phyloP scores from a whole-genome alignment of 129 eudicot genomes.

The Pittosporum tobira region DNA sequence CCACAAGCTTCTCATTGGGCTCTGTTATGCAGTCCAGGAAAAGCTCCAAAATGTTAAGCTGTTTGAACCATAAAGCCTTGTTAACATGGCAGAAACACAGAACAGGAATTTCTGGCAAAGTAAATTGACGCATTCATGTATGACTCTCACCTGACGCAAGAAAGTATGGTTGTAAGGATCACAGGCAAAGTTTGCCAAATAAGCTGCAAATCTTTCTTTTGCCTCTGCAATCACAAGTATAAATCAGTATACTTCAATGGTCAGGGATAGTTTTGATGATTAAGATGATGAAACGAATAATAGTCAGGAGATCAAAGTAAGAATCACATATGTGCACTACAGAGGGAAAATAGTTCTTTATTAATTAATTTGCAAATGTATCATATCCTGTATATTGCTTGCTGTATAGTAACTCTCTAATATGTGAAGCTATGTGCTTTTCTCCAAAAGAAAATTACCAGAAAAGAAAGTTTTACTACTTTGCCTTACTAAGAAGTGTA shows the following conservation, averaged over 20 bases:
- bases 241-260: neutral
- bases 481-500: no score
- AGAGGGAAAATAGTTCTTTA: no score
- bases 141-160: slow-evolving; percentile 50
- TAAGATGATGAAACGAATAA: neutral
- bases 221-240: slow-evolving; percentile 56
- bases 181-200: slow-evolving; percentile 86
- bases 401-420: no score
- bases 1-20: slow-evolving; percentile 83
- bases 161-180: slow-evolving; percentile 79
- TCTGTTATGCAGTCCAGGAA: slow-evolving; percentile 93
- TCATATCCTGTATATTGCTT: no score
- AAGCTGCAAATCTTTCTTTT: slow-evolving; percentile 78
- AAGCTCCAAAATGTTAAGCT: slow-evolving; percentile 87
- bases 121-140: neutral
- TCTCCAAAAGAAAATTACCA: no score
- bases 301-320: neutral
- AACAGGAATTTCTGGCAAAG: neutral
- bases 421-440: neutral
- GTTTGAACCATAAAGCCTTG: slow-evolving; percentile 14
- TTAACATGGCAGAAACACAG: slow-evolving; percentile 1
- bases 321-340: neutral
- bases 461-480: no score
- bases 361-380: no score
- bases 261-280: neutral